Percentiles rank a stretch among this genome's conserved stretches.
Conservation (phyloP, 2,329 filamentous ascomycete species). For the Calonectria leucothoes region DNA sequence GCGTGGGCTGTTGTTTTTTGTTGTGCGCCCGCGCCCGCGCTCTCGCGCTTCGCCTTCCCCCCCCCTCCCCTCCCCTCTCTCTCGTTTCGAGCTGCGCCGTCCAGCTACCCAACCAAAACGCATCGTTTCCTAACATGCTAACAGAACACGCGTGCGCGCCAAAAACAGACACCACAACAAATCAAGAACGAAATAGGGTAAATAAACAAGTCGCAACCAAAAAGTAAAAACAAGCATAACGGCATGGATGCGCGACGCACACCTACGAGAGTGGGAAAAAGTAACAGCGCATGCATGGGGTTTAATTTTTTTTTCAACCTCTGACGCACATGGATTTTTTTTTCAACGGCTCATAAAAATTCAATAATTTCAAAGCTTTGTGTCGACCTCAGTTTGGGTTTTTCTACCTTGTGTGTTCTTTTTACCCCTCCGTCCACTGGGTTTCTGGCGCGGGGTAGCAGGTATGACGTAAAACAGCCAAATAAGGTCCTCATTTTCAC, state of each 20-base stretch:
- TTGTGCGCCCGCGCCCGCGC: neutral
- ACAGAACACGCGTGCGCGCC: constrained; percentile 15
- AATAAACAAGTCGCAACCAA: constrained; percentile 14
- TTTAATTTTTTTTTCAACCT: neutral
- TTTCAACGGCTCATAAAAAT: neutral
- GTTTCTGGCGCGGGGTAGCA: constrained; percentile 21
- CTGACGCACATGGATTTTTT: neutral
- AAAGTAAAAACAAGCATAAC: constrained; percentile 12
- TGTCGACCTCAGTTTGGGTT: neutral
- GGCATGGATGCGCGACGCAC: neutral
- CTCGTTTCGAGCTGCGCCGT: neutral
- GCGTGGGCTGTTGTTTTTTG: neutral
- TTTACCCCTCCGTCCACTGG: constrained; percentile 22
- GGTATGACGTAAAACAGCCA: constrained; percentile 36
- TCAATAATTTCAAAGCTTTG: neutral
- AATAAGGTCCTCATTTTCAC: neutral
- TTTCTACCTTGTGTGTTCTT: neutral
- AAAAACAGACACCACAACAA: constrained; percentile 9
- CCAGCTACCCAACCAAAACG: constrained; percentile 16
- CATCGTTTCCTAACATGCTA: constrained; percentile 8
- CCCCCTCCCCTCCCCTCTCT: neutral
- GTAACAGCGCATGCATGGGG: neutral
- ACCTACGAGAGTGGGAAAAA: too few relatives aligned
- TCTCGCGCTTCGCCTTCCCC: neutral
- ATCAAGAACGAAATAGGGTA: neutral